These are phyloP conservation scores for Mycosphaerella sp. DNA, from an alignment of 2,329 filamentous ascomycete species.

Conservation along the genomic window DNA sequence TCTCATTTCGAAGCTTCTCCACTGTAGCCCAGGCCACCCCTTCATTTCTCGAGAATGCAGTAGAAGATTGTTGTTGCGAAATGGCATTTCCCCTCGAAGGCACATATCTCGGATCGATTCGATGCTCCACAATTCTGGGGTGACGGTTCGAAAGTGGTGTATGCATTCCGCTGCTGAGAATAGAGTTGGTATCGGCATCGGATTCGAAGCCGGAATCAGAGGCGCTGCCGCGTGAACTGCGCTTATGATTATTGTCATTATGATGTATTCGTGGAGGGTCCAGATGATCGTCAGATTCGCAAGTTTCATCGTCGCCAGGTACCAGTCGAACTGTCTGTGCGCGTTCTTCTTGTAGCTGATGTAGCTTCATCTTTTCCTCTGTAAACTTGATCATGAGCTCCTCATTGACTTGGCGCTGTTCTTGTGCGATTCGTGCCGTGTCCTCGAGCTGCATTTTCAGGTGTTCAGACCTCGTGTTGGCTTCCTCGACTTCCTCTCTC, in stretches of 20 bases:
- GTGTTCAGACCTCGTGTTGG: constrained; percentile 51
- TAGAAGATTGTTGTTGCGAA: constrained; percentile 12
- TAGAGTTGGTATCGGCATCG: constrained; percentile 48
- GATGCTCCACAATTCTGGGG: constrained; percentile 12
- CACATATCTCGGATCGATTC: constrained; percentile 7
- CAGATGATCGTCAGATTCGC: constrained; percentile 18
- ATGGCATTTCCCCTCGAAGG: constrained; percentile 10
- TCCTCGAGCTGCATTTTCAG: constrained; percentile 57
- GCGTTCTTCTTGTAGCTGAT: constrained; percentile 29
- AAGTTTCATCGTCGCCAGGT: constrained; percentile 15
- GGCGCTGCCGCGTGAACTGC: constrained; percentile 31
- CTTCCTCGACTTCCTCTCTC: constrained; percentile 56
- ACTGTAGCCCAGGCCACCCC: constrained; percentile 49
- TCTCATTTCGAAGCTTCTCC: constrained; percentile 49
- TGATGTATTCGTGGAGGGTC: constrained; percentile 19
- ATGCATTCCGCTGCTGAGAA: constrained; percentile 39
- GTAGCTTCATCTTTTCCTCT: constrained; percentile 40
- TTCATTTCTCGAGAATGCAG: constrained; percentile 32
- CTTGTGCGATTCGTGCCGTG: constrained; percentile 50
- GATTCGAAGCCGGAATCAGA: constrained; percentile 57
- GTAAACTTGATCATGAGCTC: constrained; percentile 46
- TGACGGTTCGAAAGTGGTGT: constrained; percentile 32
- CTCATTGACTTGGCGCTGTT: constrained; percentile 53
- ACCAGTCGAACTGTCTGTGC: constrained; percentile 22
- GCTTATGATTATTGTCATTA: no score